Base-by-base conservation (phyloP, 345 rosid species). In the Eucalyptus leucophloia region DNA sequence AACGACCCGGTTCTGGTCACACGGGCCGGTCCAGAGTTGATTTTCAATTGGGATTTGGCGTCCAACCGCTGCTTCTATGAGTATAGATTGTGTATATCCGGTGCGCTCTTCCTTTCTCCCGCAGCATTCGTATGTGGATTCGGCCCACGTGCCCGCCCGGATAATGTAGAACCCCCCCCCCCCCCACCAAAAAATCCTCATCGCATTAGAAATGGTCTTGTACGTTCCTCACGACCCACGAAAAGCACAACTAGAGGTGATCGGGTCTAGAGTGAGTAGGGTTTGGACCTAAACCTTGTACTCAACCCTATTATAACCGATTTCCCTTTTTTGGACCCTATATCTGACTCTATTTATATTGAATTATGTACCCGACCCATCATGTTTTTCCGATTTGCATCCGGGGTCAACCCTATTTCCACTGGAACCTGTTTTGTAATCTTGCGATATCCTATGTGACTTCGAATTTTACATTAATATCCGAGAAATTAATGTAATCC, bases 251-350 rank as follows among this genome's bases (percentile, higher is more conserved):
- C 9, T 18, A 51, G 1, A 9, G 23, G 56, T 51, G 56, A 51
- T 51, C 9, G 23, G 56, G 23, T 18, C 0, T 3, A 12, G 2
- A n/a, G n/a, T 51, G 9, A 0, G 54, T 51, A 7, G 1, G 23
- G 54, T 18, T 4, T 18, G 3, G 23, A 51, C 2, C 4, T 18
- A 0, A 1, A 51, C 2, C 2, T 1, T 7, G 1, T 51, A 51
- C 23, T 1, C 21, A 0, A 51, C 2, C 1, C 4, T 51, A 0
- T 18, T 51, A 51, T 51, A 51, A 51, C 0, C 4, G 2, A 1
- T 17, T 51, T 3, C 3, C 4, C 2, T 51, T 51, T 50, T 51
- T 17, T 51, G 8, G 21, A 51, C 54, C 9, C 0, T 51, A 51
- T 51, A 51, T 8, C 9, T 1, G 0, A 51, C 23, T 18, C 54